phyloP scores from a whole-genome alignment of 2,329 filamentous ascomycete species.

The Penicillium sp. region DNA sequence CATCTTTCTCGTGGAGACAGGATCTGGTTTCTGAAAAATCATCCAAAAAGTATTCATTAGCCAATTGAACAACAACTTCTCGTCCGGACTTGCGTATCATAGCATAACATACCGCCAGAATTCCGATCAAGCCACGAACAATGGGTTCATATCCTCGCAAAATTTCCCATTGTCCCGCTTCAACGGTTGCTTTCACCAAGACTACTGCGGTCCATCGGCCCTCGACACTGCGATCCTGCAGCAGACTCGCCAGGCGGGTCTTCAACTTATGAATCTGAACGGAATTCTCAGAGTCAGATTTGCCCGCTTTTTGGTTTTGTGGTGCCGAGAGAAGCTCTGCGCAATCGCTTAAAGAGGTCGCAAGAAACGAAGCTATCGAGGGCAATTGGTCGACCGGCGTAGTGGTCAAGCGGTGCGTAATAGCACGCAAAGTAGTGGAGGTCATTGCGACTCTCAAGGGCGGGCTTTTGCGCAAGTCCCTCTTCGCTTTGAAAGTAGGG shows the following conservation, averaged over 20 bases:
- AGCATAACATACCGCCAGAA: constrained; percentile 66
- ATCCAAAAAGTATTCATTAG: constrained; percentile 7
- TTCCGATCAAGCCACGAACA: constrained; percentile 74
- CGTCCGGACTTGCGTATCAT: neutral
- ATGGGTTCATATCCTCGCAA: constrained; percentile 74
- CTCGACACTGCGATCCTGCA: constrained; percentile 75
- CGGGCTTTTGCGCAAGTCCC: too few species aligned
- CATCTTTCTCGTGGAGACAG: constrained; percentile 74
- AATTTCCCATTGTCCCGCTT: constrained; percentile 83
- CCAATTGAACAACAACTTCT: constrained; percentile 9
- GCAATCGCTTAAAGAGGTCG: constrained; percentile 59
- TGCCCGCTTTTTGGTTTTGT: constrained; percentile 61
- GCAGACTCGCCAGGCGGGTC: constrained; percentile 74
- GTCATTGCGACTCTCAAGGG: too few species aligned
- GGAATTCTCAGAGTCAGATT: constrained; percentile 67
- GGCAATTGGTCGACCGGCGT: constrained; percentile 75
- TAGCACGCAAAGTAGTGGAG: constrained; percentile 45
- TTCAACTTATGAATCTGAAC: constrained; percentile 81
- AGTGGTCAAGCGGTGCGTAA: constrained; percentile 64
- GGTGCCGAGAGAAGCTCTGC: constrained; percentile 65
- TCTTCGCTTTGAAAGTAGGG: neutral
- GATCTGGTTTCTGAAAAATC: constrained; percentile 70
- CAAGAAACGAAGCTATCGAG: constrained; percentile 71
- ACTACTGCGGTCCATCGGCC: constrained; percentile 78
- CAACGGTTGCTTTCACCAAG: constrained; percentile 78